Conservation (phyloP, 305 asterid genomes). For the Plantago rigida region DNA sequence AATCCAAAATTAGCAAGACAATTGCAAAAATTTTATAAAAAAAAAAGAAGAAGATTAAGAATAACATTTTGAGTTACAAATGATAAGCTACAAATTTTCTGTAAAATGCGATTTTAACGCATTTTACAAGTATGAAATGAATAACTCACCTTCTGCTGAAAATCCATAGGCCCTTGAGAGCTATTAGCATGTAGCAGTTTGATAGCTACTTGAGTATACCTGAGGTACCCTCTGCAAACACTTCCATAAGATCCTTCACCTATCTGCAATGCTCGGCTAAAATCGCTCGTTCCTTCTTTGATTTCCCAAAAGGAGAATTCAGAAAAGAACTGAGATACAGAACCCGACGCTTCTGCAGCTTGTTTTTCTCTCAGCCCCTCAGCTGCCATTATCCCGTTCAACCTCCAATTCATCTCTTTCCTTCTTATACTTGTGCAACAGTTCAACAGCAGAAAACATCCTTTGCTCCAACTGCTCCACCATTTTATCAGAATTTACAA, state of each 20-base stretch:
- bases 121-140: background rate
- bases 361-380: slow-evolving; percentile 57
- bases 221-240: slow-evolving; percentile 60
- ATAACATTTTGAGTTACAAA: no score
- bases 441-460: slow-evolving; percentile 64
- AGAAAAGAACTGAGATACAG: slow-evolving; percentile 45
- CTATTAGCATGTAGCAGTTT: slow-evolving; percentile 66
- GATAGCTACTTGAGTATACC: slow-evolving; percentile 71
- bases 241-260: slow-evolving; percentile 86
- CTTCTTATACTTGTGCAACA: slow-evolving; percentile 60
- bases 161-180: slow-evolving; percentile 70
- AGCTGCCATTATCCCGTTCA: slow-evolving; percentile 54
- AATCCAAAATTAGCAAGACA: no score
- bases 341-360: slow-evolving; percentile 44
- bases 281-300: slow-evolving; percentile 58
- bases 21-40: no score
- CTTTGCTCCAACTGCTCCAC: slow-evolving; percentile 66
- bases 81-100: background rate
- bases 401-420: slow-evolving; percentile 66
- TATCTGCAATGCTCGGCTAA: slow-evolving; percentile 54
- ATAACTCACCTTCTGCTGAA: slow-evolving; percentile 67
- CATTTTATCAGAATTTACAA: slow-evolving; percentile 43
- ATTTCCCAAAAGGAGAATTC: slow-evolving; percentile 64
- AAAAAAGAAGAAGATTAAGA: no score
- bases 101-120: background rate